Conservation (phyloP, 2,329 filamentous ascomycete species). For the Fonsecaea nubica region DNA sequence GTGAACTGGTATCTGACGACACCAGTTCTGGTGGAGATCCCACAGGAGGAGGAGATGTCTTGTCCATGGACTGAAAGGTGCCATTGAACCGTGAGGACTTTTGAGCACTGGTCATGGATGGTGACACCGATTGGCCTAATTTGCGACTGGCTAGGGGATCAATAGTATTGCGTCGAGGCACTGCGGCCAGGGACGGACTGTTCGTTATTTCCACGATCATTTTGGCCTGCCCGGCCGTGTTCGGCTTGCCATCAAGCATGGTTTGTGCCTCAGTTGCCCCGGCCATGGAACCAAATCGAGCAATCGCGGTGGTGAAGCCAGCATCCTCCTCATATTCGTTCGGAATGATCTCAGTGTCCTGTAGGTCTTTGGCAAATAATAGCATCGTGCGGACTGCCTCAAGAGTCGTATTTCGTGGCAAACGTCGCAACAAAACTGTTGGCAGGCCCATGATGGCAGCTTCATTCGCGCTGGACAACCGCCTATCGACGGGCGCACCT, state of each 20-base stretch:
- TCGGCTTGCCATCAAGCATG: conserved; percentile 67
- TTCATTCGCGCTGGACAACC: conserved; percentile 40
- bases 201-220: conserved; percentile 62
- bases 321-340: conserved; percentile 63
- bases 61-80: conserved; percentile 66
- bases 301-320: conserved; percentile 64
- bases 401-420: conserved; percentile 64
- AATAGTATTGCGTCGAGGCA: conserved; percentile 59
- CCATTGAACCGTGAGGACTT: conserved; percentile 67
- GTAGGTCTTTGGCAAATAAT: conserved; percentile 68
- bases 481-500: conserved; percentile 30
- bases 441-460: conserved; percentile 35
- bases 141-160: conserved; percentile 55
- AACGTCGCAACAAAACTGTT: conserved; percentile 63
- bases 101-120: conserved; percentile 49
- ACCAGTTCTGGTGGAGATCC: conserved; percentile 58
- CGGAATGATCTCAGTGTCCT: conserved; percentile 64
- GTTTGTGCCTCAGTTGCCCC: conserved; percentile 66
- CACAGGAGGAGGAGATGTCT: conserved; percentile 57
- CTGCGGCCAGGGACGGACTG: conserved; percentile 47
- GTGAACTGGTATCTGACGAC: conserved; percentile 56
- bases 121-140: conserved; percentile 40
- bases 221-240: conserved; percentile 65
- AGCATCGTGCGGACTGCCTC: conserved; percentile 68
- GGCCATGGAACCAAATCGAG: conserved; percentile 62